These are phyloP conservation scores for Erysimum cheiranthoides DNA, from an alignment of 345 rosid genomes.

Conservation along the genomic window DNA sequence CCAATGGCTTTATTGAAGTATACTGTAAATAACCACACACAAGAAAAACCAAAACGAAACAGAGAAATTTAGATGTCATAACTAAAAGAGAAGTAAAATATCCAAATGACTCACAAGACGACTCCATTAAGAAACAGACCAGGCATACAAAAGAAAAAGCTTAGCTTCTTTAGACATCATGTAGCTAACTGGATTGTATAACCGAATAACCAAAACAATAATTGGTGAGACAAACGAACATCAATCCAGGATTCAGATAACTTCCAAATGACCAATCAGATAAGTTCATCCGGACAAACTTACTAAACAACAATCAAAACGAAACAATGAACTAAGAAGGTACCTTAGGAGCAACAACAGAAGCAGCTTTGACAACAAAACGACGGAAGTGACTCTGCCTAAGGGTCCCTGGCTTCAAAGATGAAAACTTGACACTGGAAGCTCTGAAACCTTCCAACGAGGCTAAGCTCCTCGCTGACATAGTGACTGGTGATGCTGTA, in stretches of 20 bases:
- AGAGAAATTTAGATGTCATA: background rate
- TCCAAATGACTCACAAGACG: background rate
- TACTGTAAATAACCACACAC: slow-evolving; percentile 52
- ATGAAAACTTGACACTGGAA: slow-evolving; percentile 60
- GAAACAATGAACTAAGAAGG: background rate
- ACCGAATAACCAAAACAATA: background rate
- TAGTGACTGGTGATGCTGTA: slow-evolving; percentile 62
- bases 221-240: slow-evolving; percentile 16
- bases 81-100: background rate
- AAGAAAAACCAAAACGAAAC: background rate
- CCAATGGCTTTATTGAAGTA: slow-evolving; percentile 81
- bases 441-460: slow-evolving; percentile 70
- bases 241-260: background rate
- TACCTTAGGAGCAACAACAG: slow-evolving; percentile 96
- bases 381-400: slow-evolving; percentile 47
- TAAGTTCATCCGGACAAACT: background rate
- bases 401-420: slow-evolving; percentile 49
- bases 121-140: background rate
- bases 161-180: background rate
- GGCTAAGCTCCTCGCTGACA: slow-evolving; percentile 59
- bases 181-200: background rate
- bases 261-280: background rate
- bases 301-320: background rate
- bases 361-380: slow-evolving; percentile 81
- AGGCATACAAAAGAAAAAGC: slow-evolving; percentile 1